Base-by-base conservation (phyloP, 2,329 filamentous ascomycete species). In the Zymoseptoria pseudotritici region DNA sequence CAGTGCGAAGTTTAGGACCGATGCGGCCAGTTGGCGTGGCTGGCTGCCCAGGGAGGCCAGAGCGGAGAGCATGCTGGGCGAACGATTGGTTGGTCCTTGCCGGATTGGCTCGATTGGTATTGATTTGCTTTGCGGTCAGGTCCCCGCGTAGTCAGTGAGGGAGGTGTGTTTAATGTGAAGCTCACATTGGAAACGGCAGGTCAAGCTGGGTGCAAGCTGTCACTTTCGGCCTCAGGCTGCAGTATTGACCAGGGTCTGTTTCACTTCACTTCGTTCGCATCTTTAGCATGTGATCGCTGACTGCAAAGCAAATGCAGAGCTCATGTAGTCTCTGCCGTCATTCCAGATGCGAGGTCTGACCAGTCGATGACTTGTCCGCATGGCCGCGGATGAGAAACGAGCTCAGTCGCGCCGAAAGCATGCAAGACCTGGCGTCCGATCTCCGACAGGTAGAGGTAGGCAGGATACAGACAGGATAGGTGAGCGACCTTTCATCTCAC, bases 1-100 rank as follows among this genome's bases (percentile, higher is more conserved):
- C 64, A 97, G 85, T 59, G 87, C 91, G 75, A 97, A 96, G 78
- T 95, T 96, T 72, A 96, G 85, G 67, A 93, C 76, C 80, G 96
- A 91, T 54, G 85, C 82, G 69, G 91, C 86, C 58, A 89, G 82
- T 74, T 95, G 90, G 75, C 91, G 88, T 66, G 90, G 88, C 75
- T 90, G 91, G 36, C 36, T 46, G 2, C 36, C 36, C 71, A 83
- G 79, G 57, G 77, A 76, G 61, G 80, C 78, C 65, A 95, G 80
- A 65, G 81, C 77, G 52, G 86, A 84, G 65, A 93, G 71, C 89
- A 92, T 92, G 60, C 58, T 77, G 70, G 68, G 58, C 53, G 58
- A 63, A n/a, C 36, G 13, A 17, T 46, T 46, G 17, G 36, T 17
- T 46, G n/a, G 11, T 3, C 2, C 2, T n/a, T 46, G 3, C 1